These are phyloP conservation scores for Kwoniella shandongensis DNA, from an alignment of 768 basidiomycete species.

Conservation along the genomic window DNA sequence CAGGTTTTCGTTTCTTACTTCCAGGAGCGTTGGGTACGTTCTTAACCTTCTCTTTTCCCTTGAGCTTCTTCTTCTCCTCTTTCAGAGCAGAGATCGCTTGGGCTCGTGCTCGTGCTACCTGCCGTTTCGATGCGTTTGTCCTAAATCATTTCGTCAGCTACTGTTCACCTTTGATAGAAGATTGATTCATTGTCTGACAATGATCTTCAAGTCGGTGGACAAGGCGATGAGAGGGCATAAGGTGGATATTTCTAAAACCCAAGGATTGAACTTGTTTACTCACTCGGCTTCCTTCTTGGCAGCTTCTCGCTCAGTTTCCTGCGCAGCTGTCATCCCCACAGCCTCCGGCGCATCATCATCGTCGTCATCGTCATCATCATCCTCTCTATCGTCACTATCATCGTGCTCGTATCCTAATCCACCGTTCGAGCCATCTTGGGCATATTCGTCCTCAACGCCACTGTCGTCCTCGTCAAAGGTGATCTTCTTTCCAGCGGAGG, in stretches of 20 bases:
- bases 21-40: slow-evolving; percentile 17
- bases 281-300: slow-evolving; percentile 11
- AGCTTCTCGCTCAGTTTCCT: slow-evolving; percentile 7
- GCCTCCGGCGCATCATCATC: slow-evolving; percentile 34
- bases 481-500: slow-evolving; percentile 23
- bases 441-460: neutral
- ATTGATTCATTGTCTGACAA: too few species aligned
- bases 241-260: too few species aligned
- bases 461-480: slow-evolving; percentile 22
- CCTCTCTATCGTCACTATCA: slow-evolving; percentile 16
- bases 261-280: slow-evolving; percentile 1
- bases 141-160: neutral
- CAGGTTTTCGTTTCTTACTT: neutral
- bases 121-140: neutral
- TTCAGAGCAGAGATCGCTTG: slow-evolving; percentile 21
- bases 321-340: slow-evolving; percentile 20
- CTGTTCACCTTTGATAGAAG: too few species aligned
- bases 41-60: slow-evolving; percentile 11
- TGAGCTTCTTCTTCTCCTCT: slow-evolving; percentile 1
- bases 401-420: neutral
- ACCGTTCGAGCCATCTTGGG: neutral
- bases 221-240: too few species aligned
- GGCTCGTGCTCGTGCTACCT: slow-evolving; percentile 18
- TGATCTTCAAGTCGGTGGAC: too few species aligned
- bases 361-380: slow-evolving; percentile 15